These are phyloP conservation scores for Clarireedia hainanense DNA, from an alignment of 2,329 filamentous ascomycete genomes.

Conservation along the genomic window DNA sequence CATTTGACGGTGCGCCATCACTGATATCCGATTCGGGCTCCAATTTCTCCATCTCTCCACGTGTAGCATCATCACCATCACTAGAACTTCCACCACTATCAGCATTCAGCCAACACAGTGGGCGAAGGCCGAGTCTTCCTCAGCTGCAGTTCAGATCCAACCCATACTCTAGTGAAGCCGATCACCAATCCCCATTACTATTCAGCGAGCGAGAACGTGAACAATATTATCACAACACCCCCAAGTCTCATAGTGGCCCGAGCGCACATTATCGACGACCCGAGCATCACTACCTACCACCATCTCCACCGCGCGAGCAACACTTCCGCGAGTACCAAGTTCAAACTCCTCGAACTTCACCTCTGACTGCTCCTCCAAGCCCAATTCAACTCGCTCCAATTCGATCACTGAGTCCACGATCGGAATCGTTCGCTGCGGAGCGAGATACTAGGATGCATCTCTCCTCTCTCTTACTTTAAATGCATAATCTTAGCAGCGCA, in stretches of 20 bases:
- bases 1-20: conserved; percentile 55
- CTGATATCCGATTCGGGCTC: conserved; percentile 64
- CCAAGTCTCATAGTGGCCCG: conserved; percentile 15
- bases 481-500: neutral
- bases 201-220: conserved; percentile 21
- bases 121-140: conserved; percentile 26
- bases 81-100: conserved; percentile 27
- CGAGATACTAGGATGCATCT: conserved; percentile 29
- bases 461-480: conserved; percentile 20
- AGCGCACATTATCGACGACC: conserved; percentile 8
- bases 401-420: conserved; percentile 12
- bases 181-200: conserved; percentile 1
- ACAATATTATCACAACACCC: conserved; percentile 13
- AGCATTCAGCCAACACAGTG: conserved; percentile 12
- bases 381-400: conserved; percentile 27
- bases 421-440: conserved; percentile 12
- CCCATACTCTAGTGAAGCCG: neutral
- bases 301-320: conserved; percentile 11
- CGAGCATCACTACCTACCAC: conserved; percentile 12
- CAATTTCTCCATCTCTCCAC: conserved; percentile 52
- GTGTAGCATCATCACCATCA: conserved; percentile 24
- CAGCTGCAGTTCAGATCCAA: conserved; percentile 20
- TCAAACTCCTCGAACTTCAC: conserved; percentile 15
- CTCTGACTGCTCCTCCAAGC: conserved; percentile 25
- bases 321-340: conserved; percentile 3